phyloP scores from a whole-genome alignment of 805 yeast genomes.

The Suhomyces prunicola region DNA sequence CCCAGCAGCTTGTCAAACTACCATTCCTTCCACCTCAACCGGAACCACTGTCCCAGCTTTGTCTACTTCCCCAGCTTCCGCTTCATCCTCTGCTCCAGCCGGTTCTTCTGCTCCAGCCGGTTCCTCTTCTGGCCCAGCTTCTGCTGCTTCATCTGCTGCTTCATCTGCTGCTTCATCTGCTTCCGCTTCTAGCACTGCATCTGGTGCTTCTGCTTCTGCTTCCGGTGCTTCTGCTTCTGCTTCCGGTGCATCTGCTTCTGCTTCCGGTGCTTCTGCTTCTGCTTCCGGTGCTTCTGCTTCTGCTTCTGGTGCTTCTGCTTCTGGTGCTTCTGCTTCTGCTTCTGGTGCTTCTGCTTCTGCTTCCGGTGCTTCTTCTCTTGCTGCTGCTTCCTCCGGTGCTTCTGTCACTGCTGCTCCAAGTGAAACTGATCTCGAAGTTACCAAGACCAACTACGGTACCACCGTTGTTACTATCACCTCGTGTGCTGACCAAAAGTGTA shows the following conservation, averaged over 20 bases:
- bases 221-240: slow-evolving; percentile 16
- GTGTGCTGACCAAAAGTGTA: slow-evolving; percentile 31
- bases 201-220: slow-evolving; percentile 41
- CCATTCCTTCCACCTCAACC: neutral
- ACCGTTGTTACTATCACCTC: slow-evolving; percentile 34
- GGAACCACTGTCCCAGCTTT: slow-evolving; percentile 2
- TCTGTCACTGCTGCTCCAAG: slow-evolving; percentile 20
- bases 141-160: slow-evolving; percentile 39
- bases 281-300: neutral
- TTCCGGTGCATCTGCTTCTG: neutral
- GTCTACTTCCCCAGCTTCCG: neutral
- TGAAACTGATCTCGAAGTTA: slow-evolving; percentile 20
- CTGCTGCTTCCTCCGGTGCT: slow-evolving; percentile 23
- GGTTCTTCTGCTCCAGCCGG: neutral
- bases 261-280: neutral
- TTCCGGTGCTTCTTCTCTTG: slow-evolving; percentile 23
- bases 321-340: neutral
- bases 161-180: slow-evolving; percentile 38
- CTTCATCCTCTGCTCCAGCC: slow-evolving; percentile 1
- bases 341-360: neutral
- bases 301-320: neutral
- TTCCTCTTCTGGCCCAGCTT: neutral
- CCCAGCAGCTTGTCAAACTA: neutral
- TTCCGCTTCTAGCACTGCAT: slow-evolving; percentile 36
- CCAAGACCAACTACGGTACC: slow-evolving; percentile 19